These are phyloP conservation scores for Pseudozyma sp. DNA, from an alignment of 1,284 basidiomycete genomes.

Conservation along the genomic window DNA sequence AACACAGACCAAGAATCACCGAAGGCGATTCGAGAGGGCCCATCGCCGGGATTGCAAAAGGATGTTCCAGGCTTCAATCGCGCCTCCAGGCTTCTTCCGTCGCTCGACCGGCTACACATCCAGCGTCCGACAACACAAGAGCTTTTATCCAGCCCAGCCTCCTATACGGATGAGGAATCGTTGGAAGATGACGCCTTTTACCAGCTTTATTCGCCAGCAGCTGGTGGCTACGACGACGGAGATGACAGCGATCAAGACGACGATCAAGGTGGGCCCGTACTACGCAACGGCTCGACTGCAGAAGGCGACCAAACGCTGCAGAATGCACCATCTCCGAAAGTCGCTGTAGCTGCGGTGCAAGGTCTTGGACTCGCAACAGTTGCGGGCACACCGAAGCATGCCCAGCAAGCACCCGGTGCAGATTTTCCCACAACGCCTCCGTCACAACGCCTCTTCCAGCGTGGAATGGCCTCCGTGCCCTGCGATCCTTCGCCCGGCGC, in stretches of 20 bases:
- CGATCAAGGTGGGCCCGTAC: background rate
- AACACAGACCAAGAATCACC: background rate
- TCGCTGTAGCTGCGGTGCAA: conserved; percentile 2
- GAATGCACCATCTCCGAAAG: background rate
- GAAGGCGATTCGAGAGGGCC: background rate
- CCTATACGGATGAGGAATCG: conserved; percentile 32
- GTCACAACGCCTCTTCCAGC: conserved; percentile 26
- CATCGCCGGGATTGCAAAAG: background rate
- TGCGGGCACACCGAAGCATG: conserved; percentile 2
- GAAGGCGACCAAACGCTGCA: background rate
- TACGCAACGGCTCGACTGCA: background rate
- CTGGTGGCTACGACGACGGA: conserved; percentile 27
- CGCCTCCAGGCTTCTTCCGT: conserved; percentile 6
- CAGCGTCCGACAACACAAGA: conserved; percentile 26
- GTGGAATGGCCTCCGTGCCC: conserved; percentile 33
- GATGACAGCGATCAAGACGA: conserved; percentile 29
- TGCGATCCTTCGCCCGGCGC: conserved; percentile 38
- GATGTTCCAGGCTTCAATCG: conserved; percentile 2
- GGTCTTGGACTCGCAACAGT: conserved; percentile 16
- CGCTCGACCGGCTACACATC: conserved; percentile 9
- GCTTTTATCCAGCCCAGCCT: conserved; percentile 25
- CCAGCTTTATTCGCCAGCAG: conserved; percentile 44
- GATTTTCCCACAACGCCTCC: conserved; percentile 27
- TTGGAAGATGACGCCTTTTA: conserved; percentile 49
- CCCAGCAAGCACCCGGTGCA: background rate